phyloP scores from a whole-genome alignment of 2,329 filamentous ascomycete genomes.

The Penicillium verrucosum region DNA sequence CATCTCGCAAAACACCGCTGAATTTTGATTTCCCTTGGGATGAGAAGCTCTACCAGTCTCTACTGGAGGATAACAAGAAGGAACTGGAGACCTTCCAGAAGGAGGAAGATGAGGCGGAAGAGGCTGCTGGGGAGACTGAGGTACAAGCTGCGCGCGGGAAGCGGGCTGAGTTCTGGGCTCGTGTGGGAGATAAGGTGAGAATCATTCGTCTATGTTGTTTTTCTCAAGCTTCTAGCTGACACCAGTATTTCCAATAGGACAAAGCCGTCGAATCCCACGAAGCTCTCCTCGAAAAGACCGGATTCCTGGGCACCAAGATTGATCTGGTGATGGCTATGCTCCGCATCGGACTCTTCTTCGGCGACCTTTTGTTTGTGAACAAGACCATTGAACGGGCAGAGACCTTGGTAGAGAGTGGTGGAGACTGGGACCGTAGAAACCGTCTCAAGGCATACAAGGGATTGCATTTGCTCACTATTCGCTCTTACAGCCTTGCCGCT shows the following conservation, averaged over 20 bases:
- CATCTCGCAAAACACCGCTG: constrained; percentile 63
- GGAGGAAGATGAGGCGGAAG: constrained; percentile 88
- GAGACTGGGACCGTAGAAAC: constrained; percentile 98
- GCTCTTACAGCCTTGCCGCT: constrained; percentile 84
- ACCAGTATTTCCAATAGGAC: constrained; percentile 57
- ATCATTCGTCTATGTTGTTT: constrained; percentile 9
- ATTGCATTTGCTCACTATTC: constrained; percentile 84
- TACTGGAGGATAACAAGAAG: constrained; percentile 73
- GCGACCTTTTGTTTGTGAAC: constrained; percentile 87
- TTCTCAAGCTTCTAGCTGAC: constrained; percentile 5
- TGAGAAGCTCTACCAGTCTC: constrained; percentile 74
- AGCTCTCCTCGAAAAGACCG: constrained; percentile 93
- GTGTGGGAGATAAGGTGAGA: constrained; percentile 88
- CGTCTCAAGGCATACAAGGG: constrained; percentile 98
- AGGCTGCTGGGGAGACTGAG: constrained; percentile 95
- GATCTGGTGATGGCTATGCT: constrained; percentile 95
- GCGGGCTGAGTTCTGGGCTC: constrained; percentile 92
- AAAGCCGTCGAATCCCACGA: constrained; percentile 92
- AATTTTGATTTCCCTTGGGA: constrained; percentile 81
- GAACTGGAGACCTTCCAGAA: constrained; percentile 75
- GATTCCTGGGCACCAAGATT: constrained; percentile 93
- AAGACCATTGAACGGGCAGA: constrained; percentile 89
- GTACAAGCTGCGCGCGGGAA: constrained; percentile 89
- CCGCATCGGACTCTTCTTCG: constrained; percentile 92
- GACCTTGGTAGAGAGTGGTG: constrained; percentile 85